Evolutionary conservation across 2,329 filamentous ascomycete genomes (phyloP).

Genomic region (Sporothrix phasma): DNA sequence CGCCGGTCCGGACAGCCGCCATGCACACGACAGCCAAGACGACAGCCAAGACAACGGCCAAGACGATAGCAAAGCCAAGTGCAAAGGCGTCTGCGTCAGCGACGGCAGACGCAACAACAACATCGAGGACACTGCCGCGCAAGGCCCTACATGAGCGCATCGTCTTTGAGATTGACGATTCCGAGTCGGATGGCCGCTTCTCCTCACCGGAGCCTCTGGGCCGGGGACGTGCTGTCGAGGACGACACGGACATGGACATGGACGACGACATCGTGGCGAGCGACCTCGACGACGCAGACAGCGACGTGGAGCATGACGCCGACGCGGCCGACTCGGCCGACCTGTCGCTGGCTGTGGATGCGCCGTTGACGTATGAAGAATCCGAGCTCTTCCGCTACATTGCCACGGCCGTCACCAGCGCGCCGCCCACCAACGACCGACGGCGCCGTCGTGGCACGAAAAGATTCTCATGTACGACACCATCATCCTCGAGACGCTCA

Average conservation of each 20-base stretch:
- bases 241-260: neutral
- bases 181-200: slow-evolving; percentile 30
- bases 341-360: slow-evolving; percentile 29
- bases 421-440: slow-evolving; percentile 40
- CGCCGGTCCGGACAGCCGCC: neutral
- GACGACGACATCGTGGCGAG: neutral
- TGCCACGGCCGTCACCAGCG: slow-evolving; percentile 42
- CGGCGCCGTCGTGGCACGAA: slow-evolving; percentile 67
- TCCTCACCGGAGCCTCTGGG: slow-evolving; percentile 20
- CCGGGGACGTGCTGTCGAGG: slow-evolving; percentile 23
- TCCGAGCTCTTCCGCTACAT: slow-evolving; percentile 41
- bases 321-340: slow-evolving; percentile 21
- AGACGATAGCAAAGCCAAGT: neutral
- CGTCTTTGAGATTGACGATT: slow-evolving; percentile 17
- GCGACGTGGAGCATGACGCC: slow-evolving; percentile 29
- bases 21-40: neutral
- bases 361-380: slow-evolving; percentile 32
- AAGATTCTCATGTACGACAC: slow-evolving; percentile 92
- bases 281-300: slow-evolving; percentile 29
- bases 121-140: neutral
- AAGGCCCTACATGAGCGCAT: slow-evolving; percentile 23
- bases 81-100: neutral
- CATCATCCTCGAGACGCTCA: slow-evolving; percentile 76
- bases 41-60: slow-evolving; percentile 5
- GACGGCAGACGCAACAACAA: slow-evolving; percentile 7